phyloP scores from a whole-genome alignment of 1,139 yeast species.

The Kodamaea alishanica region DNA sequence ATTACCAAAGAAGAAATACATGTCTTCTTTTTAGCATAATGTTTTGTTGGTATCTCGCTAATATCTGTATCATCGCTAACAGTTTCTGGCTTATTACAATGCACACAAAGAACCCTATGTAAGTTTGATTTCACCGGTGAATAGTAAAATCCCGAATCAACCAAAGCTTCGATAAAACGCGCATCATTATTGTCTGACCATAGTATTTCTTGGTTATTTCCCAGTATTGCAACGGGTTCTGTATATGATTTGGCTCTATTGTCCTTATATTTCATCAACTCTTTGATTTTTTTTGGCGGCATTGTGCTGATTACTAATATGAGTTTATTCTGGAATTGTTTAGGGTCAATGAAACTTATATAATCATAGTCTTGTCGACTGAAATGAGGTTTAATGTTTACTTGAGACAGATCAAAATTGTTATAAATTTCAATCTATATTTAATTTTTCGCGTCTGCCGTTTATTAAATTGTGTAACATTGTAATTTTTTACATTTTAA shows the following conservation, averaged over 20 bases:
- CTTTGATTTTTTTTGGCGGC: slow-evolving; percentile 13
- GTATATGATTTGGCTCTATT: slow-evolving; percentile 28
- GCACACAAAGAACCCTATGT: slow-evolving; percentile 57
- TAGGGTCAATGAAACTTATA: too few species aligned
- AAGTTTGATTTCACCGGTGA: slow-evolving; percentile 49
- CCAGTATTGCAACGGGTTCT: slow-evolving; percentile 8
- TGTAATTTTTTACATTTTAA: too few species aligned
- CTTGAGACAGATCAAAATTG: too few species aligned
- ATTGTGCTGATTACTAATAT: slow-evolving; percentile 2
- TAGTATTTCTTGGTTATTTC: slow-evolving; percentile 18
- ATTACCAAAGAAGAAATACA: slow-evolving; percentile 26
- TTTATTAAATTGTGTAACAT: too few species aligned
- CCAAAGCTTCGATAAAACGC: slow-evolving; percentile 42
- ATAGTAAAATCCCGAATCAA: slow-evolving; percentile 68
- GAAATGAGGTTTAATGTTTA: too few species aligned
- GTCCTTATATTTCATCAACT: slow-evolving; percentile 14
- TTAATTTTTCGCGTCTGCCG: too few species aligned
- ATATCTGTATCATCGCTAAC: slow-evolving; percentile 27
- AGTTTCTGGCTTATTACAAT: slow-evolving; percentile 51
- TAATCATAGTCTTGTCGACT: too few species aligned
- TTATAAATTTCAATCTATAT: too few species aligned
- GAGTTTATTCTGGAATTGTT: not conserved
- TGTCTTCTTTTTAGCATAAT: slow-evolving; percentile 33
- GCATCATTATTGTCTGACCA: slow-evolving; percentile 29
- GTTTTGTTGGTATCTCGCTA: slow-evolving; percentile 38